These are phyloP conservation scores for Amanita muscaria DNA, from an alignment of 768 basidiomycete species.

Conservation along the genomic window DNA sequence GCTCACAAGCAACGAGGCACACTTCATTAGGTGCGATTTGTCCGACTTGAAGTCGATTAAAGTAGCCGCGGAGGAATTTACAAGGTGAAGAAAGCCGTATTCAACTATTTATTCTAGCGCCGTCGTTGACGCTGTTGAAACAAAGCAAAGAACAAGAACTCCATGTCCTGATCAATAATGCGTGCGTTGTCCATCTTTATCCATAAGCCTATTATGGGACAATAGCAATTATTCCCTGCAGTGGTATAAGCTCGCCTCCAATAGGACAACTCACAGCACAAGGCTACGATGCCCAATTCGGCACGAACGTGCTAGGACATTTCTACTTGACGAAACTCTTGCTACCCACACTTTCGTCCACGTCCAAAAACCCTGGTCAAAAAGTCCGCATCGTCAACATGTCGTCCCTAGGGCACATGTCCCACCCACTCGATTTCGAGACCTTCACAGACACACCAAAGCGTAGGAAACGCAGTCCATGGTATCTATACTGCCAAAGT, in stretches of 20 bases:
- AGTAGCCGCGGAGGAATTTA: conserved; percentile 32
- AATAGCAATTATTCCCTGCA: conserved; percentile 15
- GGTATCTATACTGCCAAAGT: conserved; percentile 27
- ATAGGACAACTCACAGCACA: conserved; percentile 34
- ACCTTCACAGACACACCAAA: conserved; percentile 29
- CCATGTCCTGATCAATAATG: conserved; percentile 35
- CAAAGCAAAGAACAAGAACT: conserved; percentile 32
- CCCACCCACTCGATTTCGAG: conserved; percentile 25
- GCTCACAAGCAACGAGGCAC: conserved; percentile 36
- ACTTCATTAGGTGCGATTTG: conserved; percentile 37
- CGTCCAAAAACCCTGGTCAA: conserved; percentile 20
- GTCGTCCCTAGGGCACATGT: conserved; percentile 24
- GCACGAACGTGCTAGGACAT: conserved; percentile 50
- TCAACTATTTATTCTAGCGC: too few relatives aligned
- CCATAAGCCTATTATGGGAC: too few relatives aligned
- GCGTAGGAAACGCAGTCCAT: conserved; percentile 18
- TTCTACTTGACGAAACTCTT: conserved; percentile 47
- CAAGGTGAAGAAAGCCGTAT: conserved; percentile 18
- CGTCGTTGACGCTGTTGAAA: too few relatives aligned
- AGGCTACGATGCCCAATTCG: conserved; percentile 52
- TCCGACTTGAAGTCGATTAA: conserved; percentile 33
- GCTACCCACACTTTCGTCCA: conserved; percentile 29
- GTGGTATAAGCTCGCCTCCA: conserved; percentile 39
- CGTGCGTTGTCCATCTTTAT: conserved; percentile 16
- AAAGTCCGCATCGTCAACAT: conserved; percentile 31